These are phyloP conservation scores for Tylopilus sp. DNA, from an alignment of 768 basidiomycete genomes.

Conservation along the genomic window DNA sequence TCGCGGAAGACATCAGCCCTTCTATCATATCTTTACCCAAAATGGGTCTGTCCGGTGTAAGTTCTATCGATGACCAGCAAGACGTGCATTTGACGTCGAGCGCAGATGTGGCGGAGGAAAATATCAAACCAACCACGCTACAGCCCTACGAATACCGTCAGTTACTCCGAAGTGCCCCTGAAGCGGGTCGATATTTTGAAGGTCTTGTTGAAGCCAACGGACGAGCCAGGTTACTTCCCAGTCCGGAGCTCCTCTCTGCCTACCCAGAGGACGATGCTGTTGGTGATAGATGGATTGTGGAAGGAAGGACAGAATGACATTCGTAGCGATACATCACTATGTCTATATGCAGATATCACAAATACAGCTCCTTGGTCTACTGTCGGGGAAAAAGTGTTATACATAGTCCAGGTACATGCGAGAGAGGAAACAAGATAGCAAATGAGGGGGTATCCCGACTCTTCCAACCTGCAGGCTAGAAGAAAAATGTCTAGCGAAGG, in stretches of 20 bases:
- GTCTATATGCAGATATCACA: slow-evolving; percentile 3
- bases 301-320: slow-evolving; percentile 11
- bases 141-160: slow-evolving; percentile 14
- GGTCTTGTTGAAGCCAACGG: slow-evolving; percentile 25
- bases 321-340: neutral
- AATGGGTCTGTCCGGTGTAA: slow-evolving; percentile 39
- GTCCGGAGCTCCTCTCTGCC: slow-evolving; percentile 37
- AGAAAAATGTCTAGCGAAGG: neutral
- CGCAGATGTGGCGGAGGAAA: slow-evolving; percentile 36
- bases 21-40: slow-evolving; percentile 39
- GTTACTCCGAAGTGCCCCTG: slow-evolving; percentile 25
- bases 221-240: slow-evolving; percentile 39
- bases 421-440: neutral
- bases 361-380: neutral
- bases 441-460: neutral
- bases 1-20: slow-evolving; percentile 46
- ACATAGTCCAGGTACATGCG: neutral
- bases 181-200: slow-evolving; percentile 37
- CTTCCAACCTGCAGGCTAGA: neutral
- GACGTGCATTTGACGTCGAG: slow-evolving; percentile 1
- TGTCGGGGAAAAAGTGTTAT: neutral
- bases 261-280: slow-evolving; percentile 48
- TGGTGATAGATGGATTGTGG: slow-evolving; percentile 35
- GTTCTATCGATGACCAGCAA: slow-evolving; percentile 6
- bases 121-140: slow-evolving; percentile 25